Conservation (phyloP, 306 rosid genomes). For the Inga laurina region DNA sequence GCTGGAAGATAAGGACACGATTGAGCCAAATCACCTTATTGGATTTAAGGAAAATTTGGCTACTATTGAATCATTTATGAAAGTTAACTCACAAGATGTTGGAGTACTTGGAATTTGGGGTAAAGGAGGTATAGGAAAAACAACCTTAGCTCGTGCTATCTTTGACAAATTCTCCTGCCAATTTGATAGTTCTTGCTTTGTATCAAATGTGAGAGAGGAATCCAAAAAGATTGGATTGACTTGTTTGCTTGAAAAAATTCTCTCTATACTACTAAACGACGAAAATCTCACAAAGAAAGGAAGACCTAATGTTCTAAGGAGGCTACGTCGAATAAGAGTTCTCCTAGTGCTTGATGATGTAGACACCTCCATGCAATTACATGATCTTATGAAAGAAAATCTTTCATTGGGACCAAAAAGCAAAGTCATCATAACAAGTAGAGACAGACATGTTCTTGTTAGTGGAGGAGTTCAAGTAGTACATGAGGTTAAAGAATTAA, state of each 20-base stretch:
- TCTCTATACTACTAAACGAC: not conserved
- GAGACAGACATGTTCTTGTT: too few relatives aligned
- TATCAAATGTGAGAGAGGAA: not conserved
- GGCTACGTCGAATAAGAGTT: not conserved
- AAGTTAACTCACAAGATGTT: not conserved
- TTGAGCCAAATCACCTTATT: not conserved
- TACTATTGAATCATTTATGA: not conserved
- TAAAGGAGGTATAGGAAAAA: not conserved
- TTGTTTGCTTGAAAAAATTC: not conserved
- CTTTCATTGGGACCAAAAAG: too few relatives aligned
- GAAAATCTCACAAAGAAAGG: not conserved
- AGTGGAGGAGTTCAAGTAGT: too few relatives aligned
- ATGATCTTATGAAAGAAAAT: not conserved
- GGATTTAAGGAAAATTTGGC: not conserved
- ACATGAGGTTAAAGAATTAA: too few relatives aligned
- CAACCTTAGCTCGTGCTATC: not conserved
- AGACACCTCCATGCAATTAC: not conserved
- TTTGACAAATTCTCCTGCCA: not conserved
- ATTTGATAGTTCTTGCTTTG: not conserved
- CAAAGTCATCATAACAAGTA: too few relatives aligned
- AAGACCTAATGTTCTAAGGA: not conserved
- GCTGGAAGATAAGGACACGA: not conserved
- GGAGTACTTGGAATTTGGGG: conserved; percentile 32
- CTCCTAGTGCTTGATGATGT: not conserved
- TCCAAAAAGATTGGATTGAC: not conserved